Base-by-base conservation (phyloP, 2,329 filamentous ascomycete species). In the Leptographium lundbergii region DNA sequence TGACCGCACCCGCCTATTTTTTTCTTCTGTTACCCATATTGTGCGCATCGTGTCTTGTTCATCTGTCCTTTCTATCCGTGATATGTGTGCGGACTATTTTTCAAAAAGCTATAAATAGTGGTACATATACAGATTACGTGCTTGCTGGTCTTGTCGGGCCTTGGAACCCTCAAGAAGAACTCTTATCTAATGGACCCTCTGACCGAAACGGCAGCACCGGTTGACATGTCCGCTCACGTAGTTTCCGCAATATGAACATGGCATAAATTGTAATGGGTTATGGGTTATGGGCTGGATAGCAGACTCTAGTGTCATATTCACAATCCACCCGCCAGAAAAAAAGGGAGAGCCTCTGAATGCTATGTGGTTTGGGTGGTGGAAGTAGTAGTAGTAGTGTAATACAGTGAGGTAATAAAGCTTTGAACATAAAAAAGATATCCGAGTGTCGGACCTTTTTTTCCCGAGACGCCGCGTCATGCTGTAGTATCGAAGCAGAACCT, bases 381-480 rank as follows among this genome's bases (percentile, higher is more conserved):
- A 39, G 36, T 39, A 39, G 36, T 39, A 39, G 36, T 39, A 39
- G 36, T 34, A 39, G 36, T 39, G 53, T 39, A 39, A 42, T 42
- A 25, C 53, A 55, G 24, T 25, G 17, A n/a, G 17, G 27, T 55
- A 22, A 27, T 27, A 22, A 25, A 56, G 24, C 54, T 39, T 45
- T 32, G 34, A 54, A 53, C 36, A 58, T 47, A 45, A 47, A 29
- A 36, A 39, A 39, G 47, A 50, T 57, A 39, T 57, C 50, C 57
- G 48, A 42, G 48, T 22, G n/a, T 34, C 17, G 25, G 57, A 39
- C n/a, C 42, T 36, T 45, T 56, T 45, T 24, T 57, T 47, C 39
- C 36, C 57, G 39, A 32, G 60, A 61, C 60, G 60, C 60, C 60
- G n/a, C 56, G 57, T 57, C 54, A 59, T 60, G 58, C 55, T 54